Evolutionary conservation across 2,329 filamentous ascomycete genomes (phyloP).

Genomic region (Davidsoniella neocaledoniae): DNA sequence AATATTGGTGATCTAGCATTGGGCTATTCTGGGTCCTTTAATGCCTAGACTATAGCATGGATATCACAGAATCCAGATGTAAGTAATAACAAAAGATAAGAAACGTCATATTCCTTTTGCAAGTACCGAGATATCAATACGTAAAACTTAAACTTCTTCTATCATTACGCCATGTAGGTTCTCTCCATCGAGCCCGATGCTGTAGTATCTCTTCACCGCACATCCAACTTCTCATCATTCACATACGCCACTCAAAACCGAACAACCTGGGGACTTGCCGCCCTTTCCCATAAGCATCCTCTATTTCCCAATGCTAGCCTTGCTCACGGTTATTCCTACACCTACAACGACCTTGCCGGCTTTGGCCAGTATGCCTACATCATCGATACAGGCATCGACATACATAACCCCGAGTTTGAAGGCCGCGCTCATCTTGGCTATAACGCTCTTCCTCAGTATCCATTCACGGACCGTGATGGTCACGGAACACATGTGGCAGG

Average conservation of each 20-base stretch:
- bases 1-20: too few relatives aligned
- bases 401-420: constrained; percentile 14
- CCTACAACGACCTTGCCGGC: constrained; percentile 15
- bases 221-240: background rate
- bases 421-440: constrained; percentile 15
- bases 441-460: constrained; percentile 15
- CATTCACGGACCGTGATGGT: constrained; percentile 20
- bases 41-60: too few relatives aligned
- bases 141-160: too few relatives aligned
- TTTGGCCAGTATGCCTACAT: constrained; percentile 16
- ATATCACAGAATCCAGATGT: too few relatives aligned
- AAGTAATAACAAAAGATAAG: too few relatives aligned
- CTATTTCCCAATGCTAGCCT: constrained; percentile 12
- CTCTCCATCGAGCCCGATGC: background rate
- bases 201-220: background rate
- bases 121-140: too few relatives aligned
- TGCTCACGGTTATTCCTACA: constrained; percentile 12
- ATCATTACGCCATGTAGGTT: background rate
- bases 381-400: constrained; percentile 16
- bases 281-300: constrained; percentile 18
- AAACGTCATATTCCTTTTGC: too few relatives aligned
- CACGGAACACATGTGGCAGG: constrained; percentile 26
- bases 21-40: too few relatives aligned
- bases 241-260: constrained; percentile 15
- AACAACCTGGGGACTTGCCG: constrained; percentile 19